phyloP scores from a whole-genome alignment of 345 rosid species.

The Aquilaria yunnanensis region DNA sequence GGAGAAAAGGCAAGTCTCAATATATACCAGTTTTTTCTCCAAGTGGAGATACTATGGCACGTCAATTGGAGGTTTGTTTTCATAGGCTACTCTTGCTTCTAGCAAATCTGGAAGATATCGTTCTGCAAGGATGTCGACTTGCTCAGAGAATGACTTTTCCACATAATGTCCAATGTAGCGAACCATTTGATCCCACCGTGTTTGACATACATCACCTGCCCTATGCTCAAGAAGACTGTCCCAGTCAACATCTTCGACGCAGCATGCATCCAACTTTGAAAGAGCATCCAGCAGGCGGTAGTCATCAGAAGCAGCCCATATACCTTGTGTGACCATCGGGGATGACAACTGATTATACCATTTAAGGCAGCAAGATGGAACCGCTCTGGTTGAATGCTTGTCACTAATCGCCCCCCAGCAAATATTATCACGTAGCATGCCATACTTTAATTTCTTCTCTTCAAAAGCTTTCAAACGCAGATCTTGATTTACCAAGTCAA shows the following conservation, averaged over 20 bases:
- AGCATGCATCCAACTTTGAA: slow-evolving; percentile 55
- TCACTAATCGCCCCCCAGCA: slow-evolving; percentile 69
- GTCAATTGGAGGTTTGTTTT: slow-evolving; percentile 28
- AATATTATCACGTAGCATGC: slow-evolving; percentile 68
- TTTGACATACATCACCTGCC: slow-evolving; percentile 54
- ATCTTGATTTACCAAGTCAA: slow-evolving; percentile 65
- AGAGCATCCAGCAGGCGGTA: slow-evolving; percentile 50
- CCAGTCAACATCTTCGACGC: slow-evolving; percentile 83
- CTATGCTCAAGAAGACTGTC: slow-evolving; percentile 55
- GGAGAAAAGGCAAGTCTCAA: too few species aligned
- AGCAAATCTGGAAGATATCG: slow-evolving; percentile 53
- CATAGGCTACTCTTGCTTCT: slow-evolving; percentile 53
- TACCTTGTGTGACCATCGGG: slow-evolving; percentile 55
- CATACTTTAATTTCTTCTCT: slow-evolving; percentile 51
- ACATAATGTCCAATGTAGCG: slow-evolving; percentile 35
- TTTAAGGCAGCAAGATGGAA: slow-evolving; percentile 38
- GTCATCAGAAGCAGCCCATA: slow-evolving; percentile 75
- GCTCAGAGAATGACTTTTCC: slow-evolving; percentile 49
- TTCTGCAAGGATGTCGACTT: slow-evolving; percentile 49
- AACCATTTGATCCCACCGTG: slow-evolving; percentile 72
- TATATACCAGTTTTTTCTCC: too few species aligned
- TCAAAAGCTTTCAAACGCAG: slow-evolving; percentile 41
- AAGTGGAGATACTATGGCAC: too few species aligned
- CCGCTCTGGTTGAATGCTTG: slow-evolving; percentile 30
- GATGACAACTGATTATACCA: slow-evolving; percentile 64